Percentiles rank a stretch among this genome's conserved stretches.
Evolutionary conservation across 371 early-diverging fungal genomes (phyloP).

Genomic region (Rhizopus stolonifer): DNA sequence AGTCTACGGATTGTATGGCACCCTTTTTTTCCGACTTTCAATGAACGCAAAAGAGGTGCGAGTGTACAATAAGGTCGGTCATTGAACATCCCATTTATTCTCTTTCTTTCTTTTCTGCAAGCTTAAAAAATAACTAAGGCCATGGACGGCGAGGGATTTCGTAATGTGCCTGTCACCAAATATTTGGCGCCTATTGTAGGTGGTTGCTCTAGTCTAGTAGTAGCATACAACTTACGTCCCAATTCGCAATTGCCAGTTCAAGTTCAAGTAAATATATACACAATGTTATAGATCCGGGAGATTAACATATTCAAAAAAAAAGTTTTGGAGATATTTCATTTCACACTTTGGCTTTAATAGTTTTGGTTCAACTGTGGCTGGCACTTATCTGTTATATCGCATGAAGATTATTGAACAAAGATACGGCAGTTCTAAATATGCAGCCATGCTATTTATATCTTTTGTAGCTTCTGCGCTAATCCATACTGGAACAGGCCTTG

Average conservation of each 20-base stretch:
- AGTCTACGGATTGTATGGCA: too few relatives aligned
- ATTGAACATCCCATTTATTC: neutral
- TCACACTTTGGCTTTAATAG: conserved; percentile 56
- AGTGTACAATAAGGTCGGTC: neutral
- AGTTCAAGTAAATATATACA: conserved; percentile 47
- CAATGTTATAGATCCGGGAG: neutral
- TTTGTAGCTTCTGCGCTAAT: conserved; percentile 52
- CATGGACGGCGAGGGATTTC: conserved; percentile 39
- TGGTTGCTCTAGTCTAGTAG: conserved; percentile 53
- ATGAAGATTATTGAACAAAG: conserved; percentile 66
- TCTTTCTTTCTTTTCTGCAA: neutral
- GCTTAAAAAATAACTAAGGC: neutral
- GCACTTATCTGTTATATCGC: conserved; percentile 62
- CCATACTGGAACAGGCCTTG: conserved; percentile 40
- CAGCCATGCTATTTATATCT: conserved; percentile 52
- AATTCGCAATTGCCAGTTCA: conserved; percentile 52
- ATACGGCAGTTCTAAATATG: conserved; percentile 68
- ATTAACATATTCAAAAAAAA: conserved; percentile 17
- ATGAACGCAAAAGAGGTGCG: too few relatives aligned
- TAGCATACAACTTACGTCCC: conserved; percentile 48
- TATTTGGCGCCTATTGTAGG: conserved; percentile 58
- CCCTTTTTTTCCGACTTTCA: too few relatives aligned
- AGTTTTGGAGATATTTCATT: conserved; percentile 61
- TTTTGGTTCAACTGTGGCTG: conserved; percentile 61
- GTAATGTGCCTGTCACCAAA: conserved; percentile 71